A percentile compares a stretch with the other conserved stretches of the same genome.
These are phyloP conservation scores for Penicillium brasilianum DNA, from an alignment of 2,329 filamentous ascomycete species.

Conservation along the genomic window DNA sequence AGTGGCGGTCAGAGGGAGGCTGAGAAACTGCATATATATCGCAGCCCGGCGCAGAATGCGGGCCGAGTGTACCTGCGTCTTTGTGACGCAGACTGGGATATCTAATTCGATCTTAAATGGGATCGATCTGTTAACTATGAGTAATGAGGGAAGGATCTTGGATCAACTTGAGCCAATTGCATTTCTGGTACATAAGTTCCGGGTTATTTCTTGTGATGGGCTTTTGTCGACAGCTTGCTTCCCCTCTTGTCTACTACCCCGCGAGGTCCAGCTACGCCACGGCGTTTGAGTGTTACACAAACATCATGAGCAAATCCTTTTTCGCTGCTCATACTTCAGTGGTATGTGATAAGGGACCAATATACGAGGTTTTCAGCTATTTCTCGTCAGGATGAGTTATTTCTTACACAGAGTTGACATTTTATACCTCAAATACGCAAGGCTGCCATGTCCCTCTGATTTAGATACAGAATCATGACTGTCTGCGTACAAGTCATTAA, in stretches of 20 bases:
- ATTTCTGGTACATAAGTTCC: no score
- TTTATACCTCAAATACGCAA: no score
- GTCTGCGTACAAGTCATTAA: not conserved
- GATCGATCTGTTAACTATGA: constrained; percentile 16
- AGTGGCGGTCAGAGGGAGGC: constrained; percentile 22
- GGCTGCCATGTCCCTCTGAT: no score
- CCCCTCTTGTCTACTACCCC: not conserved
- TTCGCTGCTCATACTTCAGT: not conserved
- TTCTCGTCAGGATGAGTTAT: no score
- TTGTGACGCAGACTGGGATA: constrained; percentile 8
- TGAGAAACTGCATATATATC: constrained; percentile 19
- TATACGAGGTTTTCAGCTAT: no score
- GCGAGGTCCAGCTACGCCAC: constrained; percentile 14
- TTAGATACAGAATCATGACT: not conserved
- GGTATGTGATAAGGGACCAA: not conserved
- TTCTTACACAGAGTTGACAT: no score
- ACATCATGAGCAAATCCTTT: not conserved
- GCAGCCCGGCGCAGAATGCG: constrained; percentile 8
- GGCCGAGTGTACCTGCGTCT: constrained; percentile 27
- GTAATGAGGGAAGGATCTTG: constrained; percentile 12
- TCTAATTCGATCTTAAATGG: constrained; percentile 14
- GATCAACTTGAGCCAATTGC: no score
- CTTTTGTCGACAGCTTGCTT: not conserved
- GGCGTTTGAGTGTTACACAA: constrained; percentile 10
- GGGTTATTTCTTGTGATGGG: no score